Evolutionary conservation across 176 grass and related monocot genomes (phyloP).

Genomic region (Zea luxurians): DNA sequence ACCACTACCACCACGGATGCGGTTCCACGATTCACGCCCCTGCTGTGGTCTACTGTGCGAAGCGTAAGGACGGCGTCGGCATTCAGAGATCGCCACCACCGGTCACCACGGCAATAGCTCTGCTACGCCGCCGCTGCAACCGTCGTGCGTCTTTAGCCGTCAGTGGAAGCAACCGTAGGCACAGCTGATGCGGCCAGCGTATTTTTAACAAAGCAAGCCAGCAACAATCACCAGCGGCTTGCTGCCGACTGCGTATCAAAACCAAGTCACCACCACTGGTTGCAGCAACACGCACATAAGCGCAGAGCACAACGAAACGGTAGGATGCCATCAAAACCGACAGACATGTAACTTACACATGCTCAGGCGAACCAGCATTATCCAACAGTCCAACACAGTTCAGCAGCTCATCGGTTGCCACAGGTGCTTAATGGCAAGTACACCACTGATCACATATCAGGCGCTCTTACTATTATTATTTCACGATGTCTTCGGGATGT

Average conservation of each 20-base stretch:
- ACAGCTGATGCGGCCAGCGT: no score
- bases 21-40: no score
- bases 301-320: no score
- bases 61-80: no score
- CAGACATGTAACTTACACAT: background rate
- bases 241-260: background rate
- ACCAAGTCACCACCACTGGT: background rate
- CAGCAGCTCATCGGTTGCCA: background rate
- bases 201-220: no score
- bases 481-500: background rate
- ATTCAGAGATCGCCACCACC: no score
- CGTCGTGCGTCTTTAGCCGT: no score
- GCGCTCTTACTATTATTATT: constrained; percentile 13
- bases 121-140: no score
- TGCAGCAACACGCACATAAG: background rate
- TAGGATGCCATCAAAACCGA: background rate
- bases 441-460: constrained; percentile 19
- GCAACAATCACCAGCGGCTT: background rate
- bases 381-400: background rate
- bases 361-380: background rate
- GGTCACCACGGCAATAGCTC: no score
- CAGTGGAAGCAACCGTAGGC: no score
- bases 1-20: no score
- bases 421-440: background rate
- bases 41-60: no score